A percentile compares a stretch with the other conserved stretches of the same genome.
Conservation (phyloP, 2,329 filamentous ascomycete genomes). For the Microcera coccophila region DNA sequence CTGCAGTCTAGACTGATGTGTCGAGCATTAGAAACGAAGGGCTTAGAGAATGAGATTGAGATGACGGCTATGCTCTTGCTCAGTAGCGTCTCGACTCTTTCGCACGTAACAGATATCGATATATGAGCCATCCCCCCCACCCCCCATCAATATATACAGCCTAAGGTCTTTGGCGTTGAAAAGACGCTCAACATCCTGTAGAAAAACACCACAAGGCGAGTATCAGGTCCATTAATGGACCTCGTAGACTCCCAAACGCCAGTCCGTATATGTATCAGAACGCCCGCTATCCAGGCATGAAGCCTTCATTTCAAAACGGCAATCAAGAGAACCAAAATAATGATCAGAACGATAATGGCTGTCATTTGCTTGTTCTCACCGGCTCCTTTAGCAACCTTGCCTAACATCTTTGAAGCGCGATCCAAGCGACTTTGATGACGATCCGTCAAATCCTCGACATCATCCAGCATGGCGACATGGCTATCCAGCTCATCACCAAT, state of each 20-base stretch:
- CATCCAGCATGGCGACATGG: constrained; percentile 84
- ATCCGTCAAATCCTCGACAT: constrained; percentile 79
- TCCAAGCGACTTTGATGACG: constrained; percentile 74
- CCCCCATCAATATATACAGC: too few species aligned
- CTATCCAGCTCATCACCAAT: constrained; percentile 94
- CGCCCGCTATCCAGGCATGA: constrained; percentile 14
- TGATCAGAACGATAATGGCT: constrained; percentile 74
- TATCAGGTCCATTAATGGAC: too few species aligned
- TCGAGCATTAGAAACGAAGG: constrained; percentile 1
- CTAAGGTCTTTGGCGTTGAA: too few species aligned
- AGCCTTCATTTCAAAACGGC: constrained; percentile 65
- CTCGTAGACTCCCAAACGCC: constrained; percentile 1
- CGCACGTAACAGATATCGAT: constrained; percentile 4
- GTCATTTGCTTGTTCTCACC: constrained; percentile 86
- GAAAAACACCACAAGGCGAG: too few species aligned
- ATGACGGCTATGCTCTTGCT: constrained; percentile 12
- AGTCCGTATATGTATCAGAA: constrained; percentile 15
- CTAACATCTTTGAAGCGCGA: constrained; percentile 68
- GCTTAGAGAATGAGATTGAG: constrained; percentile 3
- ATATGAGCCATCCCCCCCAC: neutral
- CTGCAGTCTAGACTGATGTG: constrained; percentile 13
- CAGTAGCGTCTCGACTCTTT: too few species aligned
- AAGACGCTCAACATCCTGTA: too few species aligned
- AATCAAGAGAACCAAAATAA: constrained; percentile 78
- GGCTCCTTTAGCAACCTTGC: constrained; percentile 67